phyloP scores from a whole-genome alignment of 1,139 yeast species.

The Hyphopichia khmerensis region DNA sequence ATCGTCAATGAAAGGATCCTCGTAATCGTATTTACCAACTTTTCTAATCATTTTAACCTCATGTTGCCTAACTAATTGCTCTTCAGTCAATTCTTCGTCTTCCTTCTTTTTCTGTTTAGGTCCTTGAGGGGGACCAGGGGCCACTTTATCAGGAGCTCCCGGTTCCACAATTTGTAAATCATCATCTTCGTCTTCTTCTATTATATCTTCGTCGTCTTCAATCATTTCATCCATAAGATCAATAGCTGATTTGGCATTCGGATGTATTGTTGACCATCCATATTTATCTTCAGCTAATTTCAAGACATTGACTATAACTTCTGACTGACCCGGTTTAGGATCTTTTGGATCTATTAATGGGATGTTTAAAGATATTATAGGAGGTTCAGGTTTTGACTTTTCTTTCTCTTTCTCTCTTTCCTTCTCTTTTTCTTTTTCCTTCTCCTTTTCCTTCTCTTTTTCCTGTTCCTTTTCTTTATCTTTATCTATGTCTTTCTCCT shows the following conservation, averaged over 20 bases:
- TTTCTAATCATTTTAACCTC: slow-evolving; percentile 57
- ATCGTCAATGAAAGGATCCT: slow-evolving; percentile 97
- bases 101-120: slow-evolving; percentile 36
- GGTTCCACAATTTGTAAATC: slow-evolving; percentile 12
- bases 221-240: slow-evolving; percentile 63
- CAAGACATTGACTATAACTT: slow-evolving; percentile 75
- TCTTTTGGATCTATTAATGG: slow-evolving; percentile 52
- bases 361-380: slow-evolving; percentile 59
- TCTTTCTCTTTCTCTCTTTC: slow-evolving; percentile 25
- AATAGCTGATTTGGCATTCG: slow-evolving; percentile 59
- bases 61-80: slow-evolving; percentile 43
- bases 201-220: slow-evolving; percentile 60
- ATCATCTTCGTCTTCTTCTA: slow-evolving; percentile 57
- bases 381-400: slow-evolving; percentile 29
- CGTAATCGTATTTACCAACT: slow-evolving; percentile 86
- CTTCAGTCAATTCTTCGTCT: slow-evolving; percentile 47
- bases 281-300: slow-evolving; percentile 83
- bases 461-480: slow-evolving; percentile 11
- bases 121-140: slow-evolving; percentile 15
- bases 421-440: slow-evolving; percentile 23
- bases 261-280: slow-evolving; percentile 76
- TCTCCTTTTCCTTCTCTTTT: slow-evolving; percentile 13
- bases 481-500: too few relatives aligned
- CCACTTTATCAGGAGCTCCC: background rate
- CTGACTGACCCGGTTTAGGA: slow-evolving; percentile 64